These are phyloP conservation scores for Coemansia sp. DNA, from an alignment of 192 early-diverging fungal species.

Conservation along the genomic window DNA sequence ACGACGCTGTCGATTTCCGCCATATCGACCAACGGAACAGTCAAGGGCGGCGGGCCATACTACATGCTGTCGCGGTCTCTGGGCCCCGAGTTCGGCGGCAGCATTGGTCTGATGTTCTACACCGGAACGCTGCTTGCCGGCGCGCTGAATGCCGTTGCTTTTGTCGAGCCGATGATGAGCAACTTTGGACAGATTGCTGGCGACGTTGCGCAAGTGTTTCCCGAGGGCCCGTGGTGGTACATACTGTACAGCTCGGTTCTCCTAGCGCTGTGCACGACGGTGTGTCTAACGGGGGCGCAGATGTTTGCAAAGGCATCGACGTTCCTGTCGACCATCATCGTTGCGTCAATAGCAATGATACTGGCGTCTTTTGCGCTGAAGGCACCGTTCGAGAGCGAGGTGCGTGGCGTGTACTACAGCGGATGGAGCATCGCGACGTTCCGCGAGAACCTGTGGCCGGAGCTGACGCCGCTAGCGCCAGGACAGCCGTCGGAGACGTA, in stretches of 20 bases:
- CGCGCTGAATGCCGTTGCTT: constrained; percentile 64
- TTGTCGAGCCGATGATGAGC: constrained; percentile 63
- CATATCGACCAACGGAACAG: constrained; percentile 68
- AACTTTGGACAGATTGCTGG: constrained; percentile 62
- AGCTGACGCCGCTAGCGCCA: constrained; percentile 47
- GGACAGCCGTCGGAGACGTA: constrained; percentile 55
- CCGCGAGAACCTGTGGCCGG: constrained; percentile 66
- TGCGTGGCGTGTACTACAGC: constrained; percentile 60
- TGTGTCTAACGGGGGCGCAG: constrained; percentile 63
- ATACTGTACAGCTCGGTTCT: constrained; percentile 61
- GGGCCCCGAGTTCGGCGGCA: constrained; percentile 74
- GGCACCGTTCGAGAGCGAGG: constrained; percentile 56
- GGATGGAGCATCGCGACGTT: constrained; percentile 61
- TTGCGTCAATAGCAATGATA: constrained; percentile 57
- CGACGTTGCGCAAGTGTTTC: constrained; percentile 53
- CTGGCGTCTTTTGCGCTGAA: constrained; percentile 61
- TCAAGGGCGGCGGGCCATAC: constrained; percentile 69
- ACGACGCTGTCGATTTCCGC: constrained; percentile 68
- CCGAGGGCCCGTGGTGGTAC: constrained; percentile 58
- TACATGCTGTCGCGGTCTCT: constrained; percentile 67
- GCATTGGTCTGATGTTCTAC: constrained; percentile 67
- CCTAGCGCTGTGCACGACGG: constrained; percentile 55
- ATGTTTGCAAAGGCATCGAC: constrained; percentile 62
- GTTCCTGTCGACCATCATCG: constrained; percentile 58
- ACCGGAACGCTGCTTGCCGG: constrained; percentile 61